phyloP scores from a whole-genome alignment of 495 filamentous ascomycete genomes.

The Aspergillus sclerotioniger region DNA sequence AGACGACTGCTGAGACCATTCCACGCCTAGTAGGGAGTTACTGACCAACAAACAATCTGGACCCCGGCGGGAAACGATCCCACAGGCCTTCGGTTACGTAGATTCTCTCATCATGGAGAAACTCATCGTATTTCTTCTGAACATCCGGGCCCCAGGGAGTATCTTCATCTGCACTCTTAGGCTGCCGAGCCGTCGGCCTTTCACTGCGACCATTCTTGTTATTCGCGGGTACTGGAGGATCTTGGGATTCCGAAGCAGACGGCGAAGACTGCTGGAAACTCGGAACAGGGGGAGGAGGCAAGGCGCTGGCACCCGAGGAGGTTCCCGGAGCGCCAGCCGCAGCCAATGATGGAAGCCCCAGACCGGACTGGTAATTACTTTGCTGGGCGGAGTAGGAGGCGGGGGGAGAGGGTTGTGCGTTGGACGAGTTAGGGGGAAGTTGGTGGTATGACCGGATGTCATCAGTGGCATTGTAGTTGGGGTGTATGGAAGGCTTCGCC shows the following conservation, averaged over 20 bases:
- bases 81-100: slow-evolving; percentile 88
- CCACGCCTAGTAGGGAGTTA: slow-evolving; percentile 13
- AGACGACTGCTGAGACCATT: not conserved
- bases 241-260: slow-evolving; percentile 37
- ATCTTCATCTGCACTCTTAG: slow-evolving; percentile 45
- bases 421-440: slow-evolving; percentile 32
- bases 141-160: slow-evolving; percentile 57
- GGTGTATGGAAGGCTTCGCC: slow-evolving; percentile 56
- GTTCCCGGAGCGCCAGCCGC: slow-evolving; percentile 53
- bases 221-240: slow-evolving; percentile 24
- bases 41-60: slow-evolving; percentile 89
- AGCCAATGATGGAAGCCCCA: slow-evolving; percentile 42
- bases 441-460: slow-evolving; percentile 60
- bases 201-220: slow-evolving; percentile 34
- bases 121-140: slow-evolving; percentile 77
- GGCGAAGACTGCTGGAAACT: slow-evolving; percentile 50
- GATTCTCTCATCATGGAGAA: slow-evolving; percentile 71
- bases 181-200: slow-evolving; percentile 22
- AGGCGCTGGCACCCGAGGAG: slow-evolving; percentile 49
- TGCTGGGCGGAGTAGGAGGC: slow-evolving; percentile 40
- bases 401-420: slow-evolving; percentile 12
- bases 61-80: slow-evolving; percentile 86
- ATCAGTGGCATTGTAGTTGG: slow-evolving; percentile 54
- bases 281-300: slow-evolving; percentile 60
- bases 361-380: slow-evolving; percentile 46